Evolutionary conservation across 805 yeast species (phyloP), one percentile per base, ranked within the genome.

Genomic region (Kregervanrija delftensis): DNA sequence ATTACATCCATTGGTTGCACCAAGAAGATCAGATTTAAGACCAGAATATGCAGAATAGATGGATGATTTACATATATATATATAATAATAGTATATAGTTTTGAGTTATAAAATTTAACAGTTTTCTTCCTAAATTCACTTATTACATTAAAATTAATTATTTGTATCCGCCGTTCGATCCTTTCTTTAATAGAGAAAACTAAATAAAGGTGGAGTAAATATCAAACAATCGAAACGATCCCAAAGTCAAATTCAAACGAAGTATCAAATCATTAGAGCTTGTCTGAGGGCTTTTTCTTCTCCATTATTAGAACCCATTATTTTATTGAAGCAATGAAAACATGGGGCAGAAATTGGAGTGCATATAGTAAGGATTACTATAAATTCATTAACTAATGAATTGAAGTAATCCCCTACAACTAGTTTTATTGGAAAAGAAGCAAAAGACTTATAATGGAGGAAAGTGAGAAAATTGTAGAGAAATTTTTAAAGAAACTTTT

Each of bases 1-100:
- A 63, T 70, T 90, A 47, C 96, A 90, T 65, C 97, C 97, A 6
- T 72, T 90, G 58, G 95, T 87, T 47, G 88, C 79, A 37, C 97
- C 97, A 36, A 85, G 84, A 63, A 79, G 97, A 57, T 79, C 95
- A 1, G 96, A 90, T 59, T 67, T 89, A 62, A 81, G 96, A 68
- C 95, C 95, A 9, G 96, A 89, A 63, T 78, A 55, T 47, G 73
- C 74, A 11, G 74, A 68, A 15, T 16, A 35, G 38, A 42, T 14
- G 16, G 33, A 30, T 10, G 6, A 13, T 12, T 32, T n/a, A 32
- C n/a, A 32, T 32, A 32, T 32, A 32, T 32, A 32, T 32, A 32
- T 32, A 32, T 32, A 32, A 32, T 6, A 12, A 12, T 12, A 12
- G 33, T 32, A 12, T 32, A 32, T n/a, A 32, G 13, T 32, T 32